These are phyloP conservation scores for Rhytidhysteron rufulum DNA, from an alignment of 2,329 filamentous ascomycete genomes.

Conservation along the genomic window DNA sequence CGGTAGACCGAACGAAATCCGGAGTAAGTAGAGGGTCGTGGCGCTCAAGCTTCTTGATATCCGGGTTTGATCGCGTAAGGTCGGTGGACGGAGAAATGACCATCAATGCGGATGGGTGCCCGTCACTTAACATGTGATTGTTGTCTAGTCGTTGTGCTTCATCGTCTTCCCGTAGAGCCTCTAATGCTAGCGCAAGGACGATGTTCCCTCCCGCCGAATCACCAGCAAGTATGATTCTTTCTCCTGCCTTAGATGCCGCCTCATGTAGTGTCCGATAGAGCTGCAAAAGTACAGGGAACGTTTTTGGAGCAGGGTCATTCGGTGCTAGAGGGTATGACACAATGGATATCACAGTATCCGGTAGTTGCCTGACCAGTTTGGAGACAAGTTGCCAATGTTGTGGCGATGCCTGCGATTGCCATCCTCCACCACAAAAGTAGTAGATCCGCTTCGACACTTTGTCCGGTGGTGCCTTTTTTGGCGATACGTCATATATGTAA, in stretches of 20 bases:
- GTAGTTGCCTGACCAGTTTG: slow-evolving; percentile 42
- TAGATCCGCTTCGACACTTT: slow-evolving; percentile 39
- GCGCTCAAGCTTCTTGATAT: slow-evolving; percentile 38
- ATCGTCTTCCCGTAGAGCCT: slow-evolving; percentile 30
- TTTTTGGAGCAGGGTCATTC: slow-evolving; percentile 45
- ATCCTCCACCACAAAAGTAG: slow-evolving; percentile 56
- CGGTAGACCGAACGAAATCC: slow-evolving; percentile 39
- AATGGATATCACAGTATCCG: slow-evolving; percentile 42
- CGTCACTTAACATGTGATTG: slow-evolving; percentile 3
- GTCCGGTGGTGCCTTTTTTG: slow-evolving; percentile 12
- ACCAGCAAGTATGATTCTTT: slow-evolving; percentile 49
- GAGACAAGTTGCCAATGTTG: slow-evolving; percentile 53
- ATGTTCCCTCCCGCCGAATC: slow-evolving; percentile 57
- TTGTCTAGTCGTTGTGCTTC: slow-evolving; percentile 13
- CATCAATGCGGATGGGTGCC: slow-evolving; percentile 39
- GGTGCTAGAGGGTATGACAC: slow-evolving; percentile 55
- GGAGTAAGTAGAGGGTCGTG: slow-evolving; percentile 47
- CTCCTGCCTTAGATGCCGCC: slow-evolving; percentile 33
- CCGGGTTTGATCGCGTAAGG: slow-evolving; percentile 44
- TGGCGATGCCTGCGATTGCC: slow-evolving; percentile 48
- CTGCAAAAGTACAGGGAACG: slow-evolving; percentile 46
- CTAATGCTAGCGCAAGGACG: slow-evolving; percentile 39
- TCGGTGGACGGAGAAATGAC: slow-evolving; percentile 50
- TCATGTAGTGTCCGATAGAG: slow-evolving; percentile 43
- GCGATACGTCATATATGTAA: slow-evolving; percentile 44